Conservation (phyloP, 768 basidiomycete species). For the Neoboletus brunneissimus region DNA sequence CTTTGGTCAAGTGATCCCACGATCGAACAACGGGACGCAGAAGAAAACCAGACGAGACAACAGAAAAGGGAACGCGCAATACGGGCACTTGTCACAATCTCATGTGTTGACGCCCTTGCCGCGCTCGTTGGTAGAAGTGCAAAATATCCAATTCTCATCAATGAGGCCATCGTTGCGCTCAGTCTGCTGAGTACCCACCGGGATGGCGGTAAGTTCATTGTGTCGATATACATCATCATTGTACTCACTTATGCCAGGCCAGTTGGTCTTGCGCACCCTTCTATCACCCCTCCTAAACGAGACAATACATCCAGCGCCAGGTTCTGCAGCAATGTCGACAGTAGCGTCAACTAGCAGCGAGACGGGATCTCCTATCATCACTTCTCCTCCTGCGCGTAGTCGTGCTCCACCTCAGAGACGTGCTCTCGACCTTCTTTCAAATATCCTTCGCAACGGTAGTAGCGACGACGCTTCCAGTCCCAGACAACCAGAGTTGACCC, state of each 20-base stretch:
- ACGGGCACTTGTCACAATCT: slow-evolving; percentile 46
- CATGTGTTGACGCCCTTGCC: slow-evolving; percentile 60
- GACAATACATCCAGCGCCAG: slow-evolving; percentile 29
- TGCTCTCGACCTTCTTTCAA: slow-evolving; percentile 66
- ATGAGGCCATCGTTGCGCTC: slow-evolving; percentile 84
- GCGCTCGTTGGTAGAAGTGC: slow-evolving; percentile 72
- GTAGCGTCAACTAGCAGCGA: slow-evolving; percentile 44
- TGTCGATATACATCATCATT: neutral
- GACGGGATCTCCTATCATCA: slow-evolving; percentile 46
- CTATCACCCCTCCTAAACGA: slow-evolving; percentile 48
- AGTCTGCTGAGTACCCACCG: slow-evolving; percentile 69
- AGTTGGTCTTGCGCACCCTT: slow-evolving; percentile 60
- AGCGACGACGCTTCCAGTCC: slow-evolving; percentile 38
- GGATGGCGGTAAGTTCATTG: slow-evolving; percentile 53
- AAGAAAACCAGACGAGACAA: slow-evolving; percentile 40
- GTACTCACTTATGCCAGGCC: slow-evolving; percentile 41
- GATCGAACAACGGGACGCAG: slow-evolving; percentile 27
- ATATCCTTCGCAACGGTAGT: slow-evolving; percentile 51
- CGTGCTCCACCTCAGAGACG: slow-evolving; percentile 47
- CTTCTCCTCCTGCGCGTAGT: slow-evolving; percentile 38
- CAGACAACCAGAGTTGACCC: slow-evolving; percentile 33
- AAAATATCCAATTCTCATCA: slow-evolving; percentile 81
- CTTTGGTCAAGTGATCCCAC: slow-evolving; percentile 59
- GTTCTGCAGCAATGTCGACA: slow-evolving; percentile 35
- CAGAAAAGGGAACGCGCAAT: slow-evolving; percentile 54